Evolutionary conservation across 768 basidiomycete genomes (phyloP), one percentile per base, ranked within the genome.

Genomic region (Pholiota microspora): DNA sequence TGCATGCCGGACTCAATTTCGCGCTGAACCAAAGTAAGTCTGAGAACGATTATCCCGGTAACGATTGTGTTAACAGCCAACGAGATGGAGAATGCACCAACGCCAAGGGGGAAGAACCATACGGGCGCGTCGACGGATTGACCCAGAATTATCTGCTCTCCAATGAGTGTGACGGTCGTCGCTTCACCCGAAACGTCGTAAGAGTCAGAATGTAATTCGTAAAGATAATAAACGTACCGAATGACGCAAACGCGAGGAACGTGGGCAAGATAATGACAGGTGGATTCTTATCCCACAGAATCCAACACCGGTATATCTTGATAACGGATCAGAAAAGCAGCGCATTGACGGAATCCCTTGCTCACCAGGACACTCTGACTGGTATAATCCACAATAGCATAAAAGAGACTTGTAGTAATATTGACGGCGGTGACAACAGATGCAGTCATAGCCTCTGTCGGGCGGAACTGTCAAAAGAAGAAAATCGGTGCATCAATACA

Each of bases 241-340:
- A 51, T 25, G 49, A 56, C 3, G 49, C 16, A 6, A 56, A 45
- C 5, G 55, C 48, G 29, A 56, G 27, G 29, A 51, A 35, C 4
- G 49, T 35, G 1, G 49, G 42, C 8, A 51, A 7, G 12, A 36
- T 9, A 15, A 56, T 25, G 7, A 56, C 4, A 8, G 24, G 16
- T 7, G 15, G n/a, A 16, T 51, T 50, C 1, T 32, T 40, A 8
- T 29, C 49, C 55, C 55, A 56, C 49, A 56, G 32, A 4, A 45
- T 45, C 55, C 55, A 56, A 25, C 55, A 56, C n/a, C 55, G 55
- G 27, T 56, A 56, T 18, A 56, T 51, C 55, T 56, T 45, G 4
- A 9, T 7, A 9, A 13, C 4, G 7, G 10, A 34, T 0, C 8
- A 49, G 27, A 15, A 10, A 24, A 12, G 13, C 16, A 35, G 7